Percentiles rank a stretch among this genome's conserved stretches.
These are phyloP conservation scores for Parastagonospora nodorum DNA, from an alignment of 2,329 filamentous ascomycete species.

Conservation along the genomic window DNA sequence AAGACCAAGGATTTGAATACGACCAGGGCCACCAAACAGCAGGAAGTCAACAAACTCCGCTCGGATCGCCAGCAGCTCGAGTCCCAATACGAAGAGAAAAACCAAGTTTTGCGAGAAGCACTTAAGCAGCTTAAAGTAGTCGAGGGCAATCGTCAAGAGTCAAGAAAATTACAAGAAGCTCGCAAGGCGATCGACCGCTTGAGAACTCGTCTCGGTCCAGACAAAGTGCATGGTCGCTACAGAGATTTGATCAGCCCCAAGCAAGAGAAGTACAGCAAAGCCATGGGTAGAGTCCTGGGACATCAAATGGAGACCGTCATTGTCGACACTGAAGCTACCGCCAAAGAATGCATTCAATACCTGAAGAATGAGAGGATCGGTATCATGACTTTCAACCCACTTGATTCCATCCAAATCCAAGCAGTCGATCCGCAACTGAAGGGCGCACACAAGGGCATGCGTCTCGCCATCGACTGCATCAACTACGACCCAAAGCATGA, in stretches of 20 bases:
- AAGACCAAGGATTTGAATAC: constrained; percentile 70
- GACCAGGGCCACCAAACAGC: constrained; percentile 88
- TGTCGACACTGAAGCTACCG: constrained; percentile 93
- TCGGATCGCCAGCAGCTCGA: constrained; percentile 58
- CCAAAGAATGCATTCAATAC: constrained; percentile 91
- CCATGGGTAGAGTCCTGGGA: constrained; percentile 88
- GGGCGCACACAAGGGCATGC: constrained; percentile 79
- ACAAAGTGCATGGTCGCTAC: constrained; percentile 81
- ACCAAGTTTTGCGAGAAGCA: constrained; percentile 86
- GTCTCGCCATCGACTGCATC: constrained; percentile 93
- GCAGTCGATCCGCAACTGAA: constrained; percentile 89
- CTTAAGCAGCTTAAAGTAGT: constrained; percentile 81
- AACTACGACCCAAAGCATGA: constrained; percentile 89
- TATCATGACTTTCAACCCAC: constrained; percentile 90
- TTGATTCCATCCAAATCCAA: constrained; percentile 97
- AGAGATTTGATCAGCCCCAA: constrained; percentile 94
- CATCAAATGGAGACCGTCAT: constrained; percentile 93
- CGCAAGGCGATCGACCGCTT: constrained; percentile 85
- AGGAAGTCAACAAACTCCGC: constrained; percentile 73
- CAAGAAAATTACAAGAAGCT: constrained; percentile 75
- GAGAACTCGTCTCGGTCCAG: constrained; percentile 82
- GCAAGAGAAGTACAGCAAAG: constrained; percentile 94
- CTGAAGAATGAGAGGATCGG: constrained; percentile 86
- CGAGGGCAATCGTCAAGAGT: constrained; percentile 84
- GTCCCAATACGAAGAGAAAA: constrained; percentile 82